Evolutionary conservation across 176 grass and related monocot species (phyloP).

Genomic region (Alopecurus myosuroides): DNA sequence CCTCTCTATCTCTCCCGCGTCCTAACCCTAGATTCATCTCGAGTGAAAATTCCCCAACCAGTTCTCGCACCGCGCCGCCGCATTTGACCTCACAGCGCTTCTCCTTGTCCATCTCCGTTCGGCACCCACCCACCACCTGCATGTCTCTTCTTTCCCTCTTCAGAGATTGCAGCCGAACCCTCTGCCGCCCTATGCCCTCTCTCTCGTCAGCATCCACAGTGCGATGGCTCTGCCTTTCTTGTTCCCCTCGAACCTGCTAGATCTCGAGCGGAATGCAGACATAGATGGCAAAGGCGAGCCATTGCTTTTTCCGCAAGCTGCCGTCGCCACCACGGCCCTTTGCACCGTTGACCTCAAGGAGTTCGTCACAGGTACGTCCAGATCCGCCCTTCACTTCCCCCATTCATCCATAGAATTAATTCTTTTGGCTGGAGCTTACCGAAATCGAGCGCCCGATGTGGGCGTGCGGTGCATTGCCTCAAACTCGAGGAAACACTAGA

Average conservation of each 20-base stretch:
- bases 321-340: conserved; percentile 51
- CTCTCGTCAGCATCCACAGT: conserved; percentile 2
- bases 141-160: too few species aligned
- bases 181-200: neutral
- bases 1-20: too few species aligned
- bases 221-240: conserved; percentile 75
- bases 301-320: conserved; percentile 48
- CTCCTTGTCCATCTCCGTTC: too few species aligned
- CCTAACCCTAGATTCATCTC: too few species aligned
- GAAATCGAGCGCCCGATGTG: neutral
- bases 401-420: neutral
- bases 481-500: too few species aligned
- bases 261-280: conserved; percentile 56
- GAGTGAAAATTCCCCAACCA: too few species aligned
- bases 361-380: conserved; percentile 79
- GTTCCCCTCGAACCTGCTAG: conserved; percentile 63
- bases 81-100: too few species aligned
- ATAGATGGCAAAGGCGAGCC: conserved; percentile 31
- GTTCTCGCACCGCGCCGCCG: too few species aligned
- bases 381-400: neutral
- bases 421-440: neutral
- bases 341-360: conserved; percentile 81
- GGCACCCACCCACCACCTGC: too few species aligned
- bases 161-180: neutral
- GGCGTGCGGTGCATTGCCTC: neutral